A percentile compares a stretch with the other conserved stretches of the same genome.
Conservation (phyloP, 1,139 yeast species). For the Diutina mesorugosa region DNA sequence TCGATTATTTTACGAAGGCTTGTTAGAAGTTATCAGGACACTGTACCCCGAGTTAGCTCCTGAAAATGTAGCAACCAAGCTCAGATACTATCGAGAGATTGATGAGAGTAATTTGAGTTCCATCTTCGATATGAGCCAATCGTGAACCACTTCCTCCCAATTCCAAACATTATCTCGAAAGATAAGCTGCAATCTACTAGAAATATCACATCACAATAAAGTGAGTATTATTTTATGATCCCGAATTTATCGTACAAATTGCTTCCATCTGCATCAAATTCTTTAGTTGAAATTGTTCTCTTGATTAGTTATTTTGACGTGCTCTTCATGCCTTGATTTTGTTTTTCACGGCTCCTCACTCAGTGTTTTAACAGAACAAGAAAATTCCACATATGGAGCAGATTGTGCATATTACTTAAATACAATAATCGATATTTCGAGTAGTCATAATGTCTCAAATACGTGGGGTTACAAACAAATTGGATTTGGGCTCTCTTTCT, state of each 20-base stretch:
- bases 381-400: no score
- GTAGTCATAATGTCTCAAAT: background rate
- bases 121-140: background rate
- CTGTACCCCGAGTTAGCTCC: constrained; percentile 37
- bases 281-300: no score
- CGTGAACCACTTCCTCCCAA: no score
- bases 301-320: background rate
- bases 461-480: no score
- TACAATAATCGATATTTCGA: background rate
- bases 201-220: no score
- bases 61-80: constrained; percentile 16
- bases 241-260: no score
- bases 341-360: background rate
- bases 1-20: constrained; percentile 30
- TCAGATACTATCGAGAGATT: constrained; percentile 25
- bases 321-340: background rate
- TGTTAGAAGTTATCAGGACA: constrained; percentile 23
- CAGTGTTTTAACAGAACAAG: background rate
- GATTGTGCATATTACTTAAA: no score
- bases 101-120: constrained; percentile 8
- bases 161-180: no score
- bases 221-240: no score
- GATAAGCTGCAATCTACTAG: no score
- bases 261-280: no score
- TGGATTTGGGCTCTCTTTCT: no score